Evolutionary conservation across 306 rosid genomes (phyloP).

Genomic region (Lupinus albus): DNA sequence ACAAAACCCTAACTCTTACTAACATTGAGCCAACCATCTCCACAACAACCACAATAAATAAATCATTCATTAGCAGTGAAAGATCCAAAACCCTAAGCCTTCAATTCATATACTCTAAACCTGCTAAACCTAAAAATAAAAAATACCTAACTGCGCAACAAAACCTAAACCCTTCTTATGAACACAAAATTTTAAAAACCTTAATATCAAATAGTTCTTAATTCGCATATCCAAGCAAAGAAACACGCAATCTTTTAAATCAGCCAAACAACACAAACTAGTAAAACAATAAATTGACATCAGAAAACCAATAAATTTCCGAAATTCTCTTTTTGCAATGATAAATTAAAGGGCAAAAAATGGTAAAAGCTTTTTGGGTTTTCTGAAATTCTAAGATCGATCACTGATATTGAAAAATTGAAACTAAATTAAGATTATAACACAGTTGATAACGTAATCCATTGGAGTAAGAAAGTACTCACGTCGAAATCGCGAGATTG

Average conservation of each 20-base stretch:
- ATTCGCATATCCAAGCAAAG: constrained; percentile 8
- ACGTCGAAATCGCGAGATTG: constrained; percentile 58
- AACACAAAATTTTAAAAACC: constrained; percentile 26
- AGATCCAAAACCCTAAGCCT: background rate
- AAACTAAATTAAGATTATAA: background rate
- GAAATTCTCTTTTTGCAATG: background rate
- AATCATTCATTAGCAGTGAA: background rate
- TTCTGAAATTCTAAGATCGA: constrained; percentile 50
- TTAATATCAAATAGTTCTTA: background rate
- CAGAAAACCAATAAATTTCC: constrained; percentile 3
- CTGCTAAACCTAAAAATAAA: constrained; percentile 15
- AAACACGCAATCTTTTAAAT: constrained; percentile 31
- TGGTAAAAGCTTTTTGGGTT: background rate
- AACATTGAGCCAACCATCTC: constrained; percentile 4
- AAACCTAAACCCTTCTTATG: constrained; percentile 30
- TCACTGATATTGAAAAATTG: constrained; percentile 29
- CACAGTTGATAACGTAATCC: constrained; percentile 5
- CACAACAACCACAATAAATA: background rate
- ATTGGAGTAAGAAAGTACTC: constrained; percentile 45
- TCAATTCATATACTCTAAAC: background rate
- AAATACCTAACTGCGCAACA: background rate
- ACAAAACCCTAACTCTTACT: constrained; percentile 52
- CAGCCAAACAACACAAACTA: constrained; percentile 21
- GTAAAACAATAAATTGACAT: background rate
- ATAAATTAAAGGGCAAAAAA: background rate